Percentiles rank a stretch among this genome's conserved stretches.
phyloP scores from a whole-genome alignment of 345 rosid genomes.

The Linum trigynum region DNA sequence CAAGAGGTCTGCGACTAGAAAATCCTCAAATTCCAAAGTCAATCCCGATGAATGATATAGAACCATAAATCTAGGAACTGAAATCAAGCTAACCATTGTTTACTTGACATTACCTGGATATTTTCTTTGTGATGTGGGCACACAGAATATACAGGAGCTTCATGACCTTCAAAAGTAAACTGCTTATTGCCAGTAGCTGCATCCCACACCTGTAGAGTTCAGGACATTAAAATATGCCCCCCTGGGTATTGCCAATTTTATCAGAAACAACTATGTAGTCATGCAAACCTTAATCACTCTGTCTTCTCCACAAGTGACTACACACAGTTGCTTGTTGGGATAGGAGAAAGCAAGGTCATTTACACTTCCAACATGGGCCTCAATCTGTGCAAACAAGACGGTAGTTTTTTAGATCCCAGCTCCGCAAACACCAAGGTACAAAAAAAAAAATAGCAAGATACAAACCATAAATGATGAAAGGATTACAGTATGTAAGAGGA shows the following conservation, averaged over 20 bases:
- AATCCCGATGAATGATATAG: not conserved
- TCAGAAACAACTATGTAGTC: not conserved
- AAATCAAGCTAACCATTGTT: not conserved
- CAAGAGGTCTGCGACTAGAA: not conserved
- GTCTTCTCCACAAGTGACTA: slow-evolving; percentile 34
- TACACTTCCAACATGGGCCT: slow-evolving; percentile 32
- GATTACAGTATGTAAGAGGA: not conserved
- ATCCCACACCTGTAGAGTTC: slow-evolving; percentile 10
- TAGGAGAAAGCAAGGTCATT: slow-evolving; percentile 31
- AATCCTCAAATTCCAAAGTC: not conserved
- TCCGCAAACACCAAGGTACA: not conserved
- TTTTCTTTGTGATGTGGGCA: slow-evolving; percentile 14
- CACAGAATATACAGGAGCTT: slow-evolving; percentile 8
- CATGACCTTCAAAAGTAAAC: slow-evolving; percentile 7
- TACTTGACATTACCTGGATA: slow-evolving; percentile 3
- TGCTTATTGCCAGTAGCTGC: slow-evolving; percentile 4
- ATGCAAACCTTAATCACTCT: slow-evolving; percentile 23
- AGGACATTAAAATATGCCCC: not conserved
- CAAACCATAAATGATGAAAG: not conserved
- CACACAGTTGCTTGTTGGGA: slow-evolving; percentile 23
- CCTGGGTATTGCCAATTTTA: not conserved
- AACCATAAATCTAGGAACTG: not conserved
- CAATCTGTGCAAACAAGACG: slow-evolving; percentile 22
- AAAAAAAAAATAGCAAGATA: not conserved
- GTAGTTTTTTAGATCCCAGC: slow-evolving; percentile 4